phyloP scores from a whole-genome alignment of 1,284 basidiomycete genomes.

The Ganoderma sp. region DNA sequence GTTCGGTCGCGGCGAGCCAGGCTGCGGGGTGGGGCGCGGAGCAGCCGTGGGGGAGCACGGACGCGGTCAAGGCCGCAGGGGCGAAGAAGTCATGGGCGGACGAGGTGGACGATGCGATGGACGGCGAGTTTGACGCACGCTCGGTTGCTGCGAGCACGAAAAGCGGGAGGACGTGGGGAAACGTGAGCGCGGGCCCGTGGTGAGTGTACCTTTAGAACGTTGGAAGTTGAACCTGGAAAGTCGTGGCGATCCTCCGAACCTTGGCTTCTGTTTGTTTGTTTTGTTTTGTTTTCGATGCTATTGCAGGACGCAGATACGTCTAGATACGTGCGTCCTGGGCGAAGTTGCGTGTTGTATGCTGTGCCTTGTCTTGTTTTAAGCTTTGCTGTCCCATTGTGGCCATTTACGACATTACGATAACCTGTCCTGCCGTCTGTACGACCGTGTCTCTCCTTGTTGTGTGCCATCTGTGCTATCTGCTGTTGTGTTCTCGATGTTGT shows the following conservation, averaged over 20 bases:
- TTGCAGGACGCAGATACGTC: neutral
- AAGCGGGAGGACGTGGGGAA: slow-evolving; percentile 29
- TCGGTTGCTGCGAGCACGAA: slow-evolving; percentile 28
- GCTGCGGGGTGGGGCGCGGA: slow-evolving; percentile 13
- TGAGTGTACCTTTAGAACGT: slow-evolving; percentile 8
- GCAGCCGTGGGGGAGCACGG: slow-evolving; percentile 23
- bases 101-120: slow-evolving; percentile 23
- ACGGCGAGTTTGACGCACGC: slow-evolving; percentile 19
- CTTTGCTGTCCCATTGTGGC: neutral
- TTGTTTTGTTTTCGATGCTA: neutral
- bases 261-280: neutral
- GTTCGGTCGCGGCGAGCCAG: slow-evolving; percentile 6
- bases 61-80: slow-evolving; percentile 16
- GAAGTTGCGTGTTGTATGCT: neutral
- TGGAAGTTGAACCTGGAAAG: neutral
- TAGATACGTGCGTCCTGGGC: neutral
- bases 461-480: neutral
- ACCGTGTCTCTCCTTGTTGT: neutral
- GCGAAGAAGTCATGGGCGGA: slow-evolving; percentile 27
- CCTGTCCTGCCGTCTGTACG: neutral
- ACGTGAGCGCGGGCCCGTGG: slow-evolving; percentile 32
- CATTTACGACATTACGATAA: neutral
- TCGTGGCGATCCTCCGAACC: neutral
- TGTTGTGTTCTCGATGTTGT: neutral
- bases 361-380: neutral